Percentiles rank a stretch among this genome's conserved stretches.
These are phyloP conservation scores for Bondarzewia mesenterica DNA, from an alignment of 1,284 basidiomycete species.

Conservation along the genomic window DNA sequence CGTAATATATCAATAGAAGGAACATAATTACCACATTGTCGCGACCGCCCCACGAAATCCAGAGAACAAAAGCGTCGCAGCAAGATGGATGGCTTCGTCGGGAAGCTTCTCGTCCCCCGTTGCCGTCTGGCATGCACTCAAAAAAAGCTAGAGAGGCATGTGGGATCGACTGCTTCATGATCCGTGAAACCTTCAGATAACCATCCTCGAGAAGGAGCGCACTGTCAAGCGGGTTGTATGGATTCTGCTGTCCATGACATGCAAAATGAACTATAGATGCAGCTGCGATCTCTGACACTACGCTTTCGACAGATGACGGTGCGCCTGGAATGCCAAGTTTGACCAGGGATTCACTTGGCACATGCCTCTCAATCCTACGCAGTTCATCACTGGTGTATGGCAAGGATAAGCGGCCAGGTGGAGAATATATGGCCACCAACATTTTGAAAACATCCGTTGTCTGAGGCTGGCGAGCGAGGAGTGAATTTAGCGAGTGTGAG, in stretches of 20 bases:
- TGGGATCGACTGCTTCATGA: neutral
- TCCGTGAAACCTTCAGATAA: neutral
- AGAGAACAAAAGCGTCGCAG: neutral
- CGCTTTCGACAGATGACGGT: constrained; percentile 1
- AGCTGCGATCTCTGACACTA: neutral
- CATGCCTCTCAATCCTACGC: constrained; percentile 2
- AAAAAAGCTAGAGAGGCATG: neutral
- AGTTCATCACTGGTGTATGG: neutral
- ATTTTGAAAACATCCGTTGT: neutral
- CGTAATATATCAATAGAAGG: neutral
- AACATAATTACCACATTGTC: neutral
- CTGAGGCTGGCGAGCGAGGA: neutral
- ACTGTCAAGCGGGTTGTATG: neutral
- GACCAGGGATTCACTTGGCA: constrained; percentile 8
- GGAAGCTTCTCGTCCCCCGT: neutral
- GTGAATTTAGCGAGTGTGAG: constrained; percentile 12
- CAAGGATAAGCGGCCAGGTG: neutral
- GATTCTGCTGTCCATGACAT: constrained; percentile 1
- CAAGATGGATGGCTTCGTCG: neutral
- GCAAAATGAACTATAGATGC: constrained; percentile 1
- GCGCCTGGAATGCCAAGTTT: constrained; percentile 3
- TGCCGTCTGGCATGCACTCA: constrained; percentile 1
- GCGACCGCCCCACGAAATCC: neutral
- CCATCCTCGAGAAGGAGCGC: constrained; percentile 1
- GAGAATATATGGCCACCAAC: constrained; percentile 4